A percentile compares a stretch with the other conserved stretches of the same genome.
Conservation (phyloP, 768 basidiomycete genomes). For the Mycena indigotica region DNA sequence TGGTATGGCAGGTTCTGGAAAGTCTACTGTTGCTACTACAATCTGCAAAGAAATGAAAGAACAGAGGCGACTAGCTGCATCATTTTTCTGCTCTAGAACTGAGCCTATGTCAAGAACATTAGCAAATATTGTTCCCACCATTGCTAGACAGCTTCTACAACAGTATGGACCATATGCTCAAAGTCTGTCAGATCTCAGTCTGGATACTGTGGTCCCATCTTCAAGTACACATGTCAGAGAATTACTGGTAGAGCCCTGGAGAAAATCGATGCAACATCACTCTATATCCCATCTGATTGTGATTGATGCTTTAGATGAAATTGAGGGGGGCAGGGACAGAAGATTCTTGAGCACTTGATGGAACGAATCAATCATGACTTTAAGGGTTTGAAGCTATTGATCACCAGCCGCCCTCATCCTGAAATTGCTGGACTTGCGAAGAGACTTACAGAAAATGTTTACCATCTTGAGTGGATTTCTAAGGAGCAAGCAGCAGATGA, state of each 20-base stretch:
- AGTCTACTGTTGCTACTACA: constrained; percentile 25
- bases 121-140: constrained; percentile 4
- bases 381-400: background rate
- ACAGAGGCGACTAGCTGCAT: background rate
- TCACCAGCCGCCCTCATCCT: constrained; percentile 9
- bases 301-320: constrained; percentile 31
- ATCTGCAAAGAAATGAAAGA: background rate
- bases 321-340: too few species aligned
- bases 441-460: background rate
- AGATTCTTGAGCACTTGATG: constrained; percentile 5
- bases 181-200: too few species aligned
- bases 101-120: background rate
- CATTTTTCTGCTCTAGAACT: constrained; percentile 16
- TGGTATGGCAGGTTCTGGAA: constrained; percentile 26
- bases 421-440: background rate
- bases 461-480: background rate
- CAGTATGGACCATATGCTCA: background rate
- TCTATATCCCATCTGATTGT: constrained; percentile 21
- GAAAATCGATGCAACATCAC: constrained; percentile 2
- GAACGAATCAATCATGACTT: too few species aligned
- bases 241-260: too few species aligned
- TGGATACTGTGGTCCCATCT: too few species aligned
- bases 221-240: too few species aligned
- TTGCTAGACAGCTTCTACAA: background rate
- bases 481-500: too few species aligned